These are phyloP conservation scores for Garcia nutans DNA, from an alignment of 345 rosid species.

Conservation along the genomic window DNA sequence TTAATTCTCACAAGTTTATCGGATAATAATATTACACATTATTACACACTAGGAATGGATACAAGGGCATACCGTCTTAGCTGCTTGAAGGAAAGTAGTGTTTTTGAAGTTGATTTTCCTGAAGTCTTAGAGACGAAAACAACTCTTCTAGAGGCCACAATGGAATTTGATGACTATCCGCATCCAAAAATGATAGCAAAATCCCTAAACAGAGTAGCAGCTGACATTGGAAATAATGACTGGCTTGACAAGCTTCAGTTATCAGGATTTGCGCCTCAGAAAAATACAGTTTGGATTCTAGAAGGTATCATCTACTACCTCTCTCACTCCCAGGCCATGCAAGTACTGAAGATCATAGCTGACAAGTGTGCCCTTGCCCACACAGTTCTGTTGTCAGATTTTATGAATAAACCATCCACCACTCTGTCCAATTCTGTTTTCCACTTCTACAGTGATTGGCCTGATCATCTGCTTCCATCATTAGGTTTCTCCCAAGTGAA, in stretches of 20 bases:
- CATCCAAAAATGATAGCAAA: slow-evolving; percentile 55
- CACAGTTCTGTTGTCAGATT: slow-evolving; percentile 87
- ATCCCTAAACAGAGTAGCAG: slow-evolving; percentile 76
- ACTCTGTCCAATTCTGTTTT: slow-evolving; percentile 63
- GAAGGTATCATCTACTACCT: slow-evolving; percentile 94
- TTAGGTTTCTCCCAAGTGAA: slow-evolving; percentile 78
- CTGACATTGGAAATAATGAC: slow-evolving; percentile 61
- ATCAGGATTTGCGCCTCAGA: slow-evolving; percentile 67
- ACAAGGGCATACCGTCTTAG: slow-evolving; percentile 76
- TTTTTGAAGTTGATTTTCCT: slow-evolving; percentile 85
- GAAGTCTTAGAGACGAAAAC: slow-evolving; percentile 68
- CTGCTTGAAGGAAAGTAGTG: slow-evolving; percentile 64
- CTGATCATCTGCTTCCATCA: slow-evolving; percentile 81
- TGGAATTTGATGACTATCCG: slow-evolving; percentile 32
- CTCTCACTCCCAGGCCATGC: slow-evolving; percentile 73
- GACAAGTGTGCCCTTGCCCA: slow-evolving; percentile 55
- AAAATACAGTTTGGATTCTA: slow-evolving; percentile 82
- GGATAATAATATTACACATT: neutral
- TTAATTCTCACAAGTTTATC: neutral
- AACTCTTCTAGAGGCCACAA: slow-evolving; percentile 61
- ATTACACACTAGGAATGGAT: slow-evolving; percentile 66
- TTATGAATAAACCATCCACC: slow-evolving; percentile 87
- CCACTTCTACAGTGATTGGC: slow-evolving; percentile 94
- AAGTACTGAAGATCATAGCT: slow-evolving; percentile 81
- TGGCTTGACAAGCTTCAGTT: slow-evolving; percentile 75